These are phyloP conservation scores for Tubosaeta sp. DNA, from an alignment of 768 basidiomycete species.

Conservation along the genomic window DNA sequence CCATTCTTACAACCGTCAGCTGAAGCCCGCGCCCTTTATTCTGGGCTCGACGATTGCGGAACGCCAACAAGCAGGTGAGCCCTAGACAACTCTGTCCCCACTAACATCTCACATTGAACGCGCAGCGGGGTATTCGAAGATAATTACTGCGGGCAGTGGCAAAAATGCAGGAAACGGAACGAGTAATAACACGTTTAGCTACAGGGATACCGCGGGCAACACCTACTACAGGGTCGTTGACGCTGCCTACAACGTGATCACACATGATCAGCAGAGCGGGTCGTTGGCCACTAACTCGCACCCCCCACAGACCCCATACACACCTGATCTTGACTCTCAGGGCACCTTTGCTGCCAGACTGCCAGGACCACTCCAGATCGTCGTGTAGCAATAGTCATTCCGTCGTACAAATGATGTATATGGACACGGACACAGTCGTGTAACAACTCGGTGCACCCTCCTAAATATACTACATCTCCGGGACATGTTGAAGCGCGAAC, in stretches of 20 bases:
- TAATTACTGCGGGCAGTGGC: conserved; percentile 42
- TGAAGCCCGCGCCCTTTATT: conserved; percentile 56
- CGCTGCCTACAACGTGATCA: conserved; percentile 58
- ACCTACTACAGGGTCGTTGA: conserved; percentile 59
- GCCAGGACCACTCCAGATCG: conserved; percentile 10
- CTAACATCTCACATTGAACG: background rate
- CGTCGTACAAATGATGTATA: conserved; percentile 9
- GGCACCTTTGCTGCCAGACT: conserved; percentile 20
- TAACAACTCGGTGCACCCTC: background rate
- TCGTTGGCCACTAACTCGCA: conserved; percentile 32
- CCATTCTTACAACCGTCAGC: conserved; percentile 61
- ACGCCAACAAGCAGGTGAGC: conserved; percentile 55
- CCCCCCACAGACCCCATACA: conserved; percentile 4
- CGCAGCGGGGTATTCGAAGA: conserved; percentile 48
- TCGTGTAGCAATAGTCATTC: background rate
- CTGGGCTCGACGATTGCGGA: conserved; percentile 54
- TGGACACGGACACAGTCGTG: conserved; percentile 5
- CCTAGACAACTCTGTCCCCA: background rate
- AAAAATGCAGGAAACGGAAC: conserved; percentile 56
- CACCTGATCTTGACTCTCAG: background rate
- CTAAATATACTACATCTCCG: conserved; percentile 1
- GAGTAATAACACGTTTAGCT: conserved; percentile 63
- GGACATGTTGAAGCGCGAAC: conserved; percentile 40
- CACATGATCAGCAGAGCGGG: conserved; percentile 54
- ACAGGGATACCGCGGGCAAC: conserved; percentile 55